A percentile compares a stretch with the other conserved stretches of the same genome.
Evolutionary conservation across 2,329 filamentous ascomycete genomes (phyloP).

Genomic region (Ustulina deusta): DNA sequence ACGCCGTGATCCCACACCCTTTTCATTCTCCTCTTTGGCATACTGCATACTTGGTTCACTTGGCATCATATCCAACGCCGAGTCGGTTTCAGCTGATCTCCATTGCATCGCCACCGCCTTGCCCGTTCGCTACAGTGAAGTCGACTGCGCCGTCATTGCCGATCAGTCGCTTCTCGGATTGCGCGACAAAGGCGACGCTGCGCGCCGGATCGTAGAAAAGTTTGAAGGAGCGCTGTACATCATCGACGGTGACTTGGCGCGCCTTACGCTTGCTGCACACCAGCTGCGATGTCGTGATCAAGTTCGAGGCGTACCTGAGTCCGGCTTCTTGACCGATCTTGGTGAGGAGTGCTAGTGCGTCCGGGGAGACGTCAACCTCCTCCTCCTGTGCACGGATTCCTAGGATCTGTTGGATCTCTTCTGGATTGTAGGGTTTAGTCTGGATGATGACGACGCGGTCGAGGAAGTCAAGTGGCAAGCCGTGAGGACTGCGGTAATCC

Average conservation of each 20-base stretch:
- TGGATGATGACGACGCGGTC: conserved; percentile 97
- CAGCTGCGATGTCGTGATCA: conserved; percentile 94
- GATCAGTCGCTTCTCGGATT: conserved; percentile 94
- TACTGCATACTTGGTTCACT: background rate
- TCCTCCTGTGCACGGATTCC: conserved; percentile 94
- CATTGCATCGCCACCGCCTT: conserved; percentile 49
- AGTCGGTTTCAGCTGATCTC: conserved; percentile 48
- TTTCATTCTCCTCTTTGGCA: conserved; percentile 13
- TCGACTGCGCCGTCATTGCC: conserved; percentile 85
- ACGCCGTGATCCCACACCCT: conserved; percentile 34
- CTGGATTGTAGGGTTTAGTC: conserved; percentile 83
- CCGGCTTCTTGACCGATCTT: conserved; percentile 96
- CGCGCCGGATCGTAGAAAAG: conserved; percentile 92
- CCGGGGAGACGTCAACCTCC: conserved; percentile 89
- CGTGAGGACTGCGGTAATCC: conserved; percentile 92
- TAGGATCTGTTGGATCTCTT: conserved; percentile 93
- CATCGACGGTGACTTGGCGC: conserved; percentile 84
- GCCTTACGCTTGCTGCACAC: conserved; percentile 86
- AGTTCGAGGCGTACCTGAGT: conserved; percentile 94
- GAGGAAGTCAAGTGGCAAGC: conserved; percentile 93
- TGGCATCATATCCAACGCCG: conserved; percentile 8
- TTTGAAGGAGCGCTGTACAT: conserved; percentile 92
- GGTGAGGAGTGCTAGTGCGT: conserved; percentile 90
- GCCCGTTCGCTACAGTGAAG: conserved; percentile 68
- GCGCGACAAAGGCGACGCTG: conserved; percentile 89